Evolutionary conservation across 345 rosid species (phyloP), one percentile per base, ranked within the genome.

Genomic region (Rubroshorea leprosula): DNA sequence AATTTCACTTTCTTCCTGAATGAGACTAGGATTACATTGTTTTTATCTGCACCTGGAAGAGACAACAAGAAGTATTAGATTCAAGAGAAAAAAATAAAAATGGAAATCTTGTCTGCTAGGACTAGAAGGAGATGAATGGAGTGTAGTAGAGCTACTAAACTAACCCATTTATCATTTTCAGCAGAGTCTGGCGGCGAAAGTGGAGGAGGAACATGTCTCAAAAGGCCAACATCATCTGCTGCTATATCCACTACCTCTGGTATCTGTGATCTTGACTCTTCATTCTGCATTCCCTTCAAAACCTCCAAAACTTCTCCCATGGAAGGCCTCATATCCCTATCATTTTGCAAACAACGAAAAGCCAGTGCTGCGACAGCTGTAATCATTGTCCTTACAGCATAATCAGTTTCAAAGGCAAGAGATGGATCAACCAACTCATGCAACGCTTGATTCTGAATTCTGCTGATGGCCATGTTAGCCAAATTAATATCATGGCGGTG

Each of bases 341-440:
- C 95, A 16, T 86, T 79, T 64, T 91, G 96, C 65, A 91, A 54
- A 64, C 98, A 91, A 31, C 81, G 71, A 64, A 88, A 88, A 5
- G 84, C 98, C 56, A 91, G 60, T 54, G 78, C 96, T 1, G 92
- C 84, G 0, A 88, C 80, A 0, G 80, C 66, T 5, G 81, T 82
- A 19, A 76, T 51, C 77, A 18, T 69, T 57, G 51, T 76, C 62
- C 65, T 68, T 6, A 79, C 78, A 0, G 56, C 61, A 11, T 10
- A 38, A 64, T 88, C 82, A 6, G 57, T 68, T 9, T 78, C 90
- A 12, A 76, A 88, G 9, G 87, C 96, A 0, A 91, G 76, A 57
- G 54, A 64, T 1, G 85, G 90, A 60, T 91, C 96, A 0, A 88
- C 80, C 15, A 91, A 64, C 75, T 91, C 96, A 1, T 83, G 72